Evolutionary conservation across 495 filamentous ascomycete species (phyloP), one percentile per base, ranked within the genome.

Genomic region (Acidomyces sp.): DNA sequence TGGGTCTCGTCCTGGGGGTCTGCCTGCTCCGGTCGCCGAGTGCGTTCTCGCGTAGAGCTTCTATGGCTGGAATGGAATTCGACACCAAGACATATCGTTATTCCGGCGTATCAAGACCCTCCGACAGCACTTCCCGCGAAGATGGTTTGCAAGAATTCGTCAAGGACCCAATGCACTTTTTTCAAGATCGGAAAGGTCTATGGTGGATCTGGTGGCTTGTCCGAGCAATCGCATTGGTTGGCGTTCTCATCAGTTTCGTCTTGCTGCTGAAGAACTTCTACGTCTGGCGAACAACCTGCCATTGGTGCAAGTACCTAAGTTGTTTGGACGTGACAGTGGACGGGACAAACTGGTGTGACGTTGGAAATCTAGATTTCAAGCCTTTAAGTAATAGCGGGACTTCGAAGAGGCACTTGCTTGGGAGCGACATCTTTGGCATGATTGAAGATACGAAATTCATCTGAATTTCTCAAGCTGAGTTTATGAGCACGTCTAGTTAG

Each of bases 121-220:
- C 13, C 2, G 6, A 9, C 46, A 31, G 25, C 9, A n/a, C 38
- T 15, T 3, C 39, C 25, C n/a, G 29, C 45, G 45, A 34, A 2
- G 25, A 37, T 4, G 41, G 66, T 1, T 54, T 75, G 15, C 64
- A 62, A 23, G 62, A 65, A 1, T 85, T 87, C 53, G 55, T 75
- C 32, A 78, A 74, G 50, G 69, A 74, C 41, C 84, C 84, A 0
- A 51, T 86, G 0, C 72, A 71, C 2, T 95, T 95, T 61, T 95
- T 97, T 67, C 85, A 82, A 57, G 85, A 83, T 16, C 70, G 90
- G 4, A 93, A 88, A 58, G 80, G 83, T 18, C 62, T 92, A 1
- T 97, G 90, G 90, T 97, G 90, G 90, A 80, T 64, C 7, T 97
- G 92, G 87, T 97, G 90, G 90, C 60, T 95, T 17, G 71, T 94